Evolutionary conservation across 306 rosid species (phyloP), one percentile per base, ranked within the genome.

Genomic region (Quercus suber): DNA sequence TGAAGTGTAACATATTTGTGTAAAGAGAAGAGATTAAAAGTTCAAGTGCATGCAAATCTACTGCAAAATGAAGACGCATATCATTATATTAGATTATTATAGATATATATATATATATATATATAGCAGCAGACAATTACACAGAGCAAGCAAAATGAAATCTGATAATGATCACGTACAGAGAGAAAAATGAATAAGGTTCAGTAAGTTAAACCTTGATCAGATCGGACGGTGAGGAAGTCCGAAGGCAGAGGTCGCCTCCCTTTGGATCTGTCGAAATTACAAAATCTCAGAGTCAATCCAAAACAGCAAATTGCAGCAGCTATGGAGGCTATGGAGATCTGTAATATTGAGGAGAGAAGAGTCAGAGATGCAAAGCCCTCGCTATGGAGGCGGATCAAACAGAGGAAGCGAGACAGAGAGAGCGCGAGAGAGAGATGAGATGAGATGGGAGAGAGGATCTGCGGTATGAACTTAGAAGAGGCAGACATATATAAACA

Each of bases 371-470:
- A 77, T 35, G 70, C 71, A 65, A 37, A 35, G 3, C 27, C n/a
- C 20, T 15, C 74, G 28, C 69, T 63, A 43, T 19, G 74, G 78
- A 85, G 86, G 92, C 89, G 87, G 86, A 81, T 45, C 82, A 78
- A 60, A 78, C 79, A 51, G 55, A 30, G 5, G 4, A 2, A 55
- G 57, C 49, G 41, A 69, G 61, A 19, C 21, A 30, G 27, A 55
- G 15, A 10, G 55, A 78, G 67, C 52, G 19, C 10, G 25, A 10
- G 61, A 1, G 8, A 20, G 33, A 70, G 55, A 65, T 41, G 30
- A 27, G 59, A 18, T 37, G 45, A 6, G 23, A 23, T 23, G 23
- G 23, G 41, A 4, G 3, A 10, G 57, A 37, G 27, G 9, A 68
- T 35, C 17, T 9, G 59, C 1, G 15, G 4, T 0, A 19, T 19